Base-by-base conservation (phyloP, 2,329 filamentous ascomycete genomes). In the Coleophoma cylindrospora region DNA sequence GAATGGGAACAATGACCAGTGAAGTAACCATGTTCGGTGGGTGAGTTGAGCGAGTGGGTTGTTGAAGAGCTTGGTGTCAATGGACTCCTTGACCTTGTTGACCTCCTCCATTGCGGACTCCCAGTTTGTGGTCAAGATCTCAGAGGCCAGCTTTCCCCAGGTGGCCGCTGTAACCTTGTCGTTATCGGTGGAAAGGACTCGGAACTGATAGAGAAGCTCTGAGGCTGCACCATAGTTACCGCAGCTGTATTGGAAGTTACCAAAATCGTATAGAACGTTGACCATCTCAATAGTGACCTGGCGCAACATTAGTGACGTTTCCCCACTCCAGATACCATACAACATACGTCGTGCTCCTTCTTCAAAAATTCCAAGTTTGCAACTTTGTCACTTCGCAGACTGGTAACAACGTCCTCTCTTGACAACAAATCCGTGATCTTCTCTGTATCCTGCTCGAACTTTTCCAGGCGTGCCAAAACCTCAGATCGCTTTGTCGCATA, bases 1-100 rank as follows among this genome's bases (percentile, higher is more conserved):
- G 75, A 96, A 91, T 55, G 94, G 92, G 83, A 97, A 99, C 54
- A 99, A 85, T 43, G 89, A 86, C 91, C 94, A 99, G 87, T 99
- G 94, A 64, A 96, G 87, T 64, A 99, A 79, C 89, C 92, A 96
- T 52, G 91, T 95, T 67, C 94, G 89, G 79, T 96, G 92, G 70
- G 92, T 87, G 55, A 99, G 86, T 76, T 99, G 94, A 53, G 89
- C 91, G 57, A 96, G 82, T 27, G 92, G 89, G 79, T 96, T 96
- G 80, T 86, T 94, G 81, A 96, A 96, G 55, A 97, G 84, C 69
- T 91, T 89, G 52, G 87, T 89, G 70, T 99, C 94, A 70, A 99
- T 97, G 64, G 77, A 80, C 72, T 96, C 91, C 73, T 90, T 89
- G 56, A 95, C 87, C 72, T 94, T 95, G 65, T 87, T 83, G 45